These are phyloP conservation scores for Trichoderma polysporum DNA, from an alignment of 2,329 filamentous ascomycete genomes.

Conservation along the genomic window DNA sequence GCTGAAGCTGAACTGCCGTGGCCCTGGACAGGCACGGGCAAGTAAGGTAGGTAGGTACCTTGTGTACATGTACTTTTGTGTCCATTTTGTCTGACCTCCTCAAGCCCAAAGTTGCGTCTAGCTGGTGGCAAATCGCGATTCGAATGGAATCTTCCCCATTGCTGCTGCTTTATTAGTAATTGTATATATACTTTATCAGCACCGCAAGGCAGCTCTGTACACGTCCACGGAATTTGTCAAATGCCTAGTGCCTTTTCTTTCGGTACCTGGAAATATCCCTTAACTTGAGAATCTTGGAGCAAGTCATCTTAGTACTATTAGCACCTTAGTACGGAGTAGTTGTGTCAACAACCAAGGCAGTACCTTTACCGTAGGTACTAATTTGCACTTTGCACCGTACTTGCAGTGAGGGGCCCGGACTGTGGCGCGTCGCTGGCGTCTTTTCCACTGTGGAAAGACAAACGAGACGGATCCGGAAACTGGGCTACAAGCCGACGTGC, in stretches of 20 bases:
- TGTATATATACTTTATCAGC: background rate
- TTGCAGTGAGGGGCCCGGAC: background rate
- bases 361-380: background rate
- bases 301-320: background rate
- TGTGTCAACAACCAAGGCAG: too few relatives aligned
- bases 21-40: too few relatives aligned
- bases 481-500: background rate
- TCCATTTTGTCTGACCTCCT: background rate
- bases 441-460: background rate
- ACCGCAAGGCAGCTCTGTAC: background rate
- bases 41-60: background rate
- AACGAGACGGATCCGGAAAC: background rate
- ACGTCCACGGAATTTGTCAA: background rate
- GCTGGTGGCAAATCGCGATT: background rate
- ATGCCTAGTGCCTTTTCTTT: background rate
- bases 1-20: constrained; percentile 1
- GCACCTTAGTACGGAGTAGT: too few relatives aligned
- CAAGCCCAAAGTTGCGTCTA: background rate
- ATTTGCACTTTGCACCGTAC: background rate
- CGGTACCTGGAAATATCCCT: background rate
- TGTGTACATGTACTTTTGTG: background rate
- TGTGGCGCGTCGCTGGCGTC: background rate
- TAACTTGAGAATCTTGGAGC: background rate
- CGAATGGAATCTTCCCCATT: background rate
- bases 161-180: background rate